Conservation (phyloP, 1,139 yeast species). For the Yamadazyma atlantica region DNA sequence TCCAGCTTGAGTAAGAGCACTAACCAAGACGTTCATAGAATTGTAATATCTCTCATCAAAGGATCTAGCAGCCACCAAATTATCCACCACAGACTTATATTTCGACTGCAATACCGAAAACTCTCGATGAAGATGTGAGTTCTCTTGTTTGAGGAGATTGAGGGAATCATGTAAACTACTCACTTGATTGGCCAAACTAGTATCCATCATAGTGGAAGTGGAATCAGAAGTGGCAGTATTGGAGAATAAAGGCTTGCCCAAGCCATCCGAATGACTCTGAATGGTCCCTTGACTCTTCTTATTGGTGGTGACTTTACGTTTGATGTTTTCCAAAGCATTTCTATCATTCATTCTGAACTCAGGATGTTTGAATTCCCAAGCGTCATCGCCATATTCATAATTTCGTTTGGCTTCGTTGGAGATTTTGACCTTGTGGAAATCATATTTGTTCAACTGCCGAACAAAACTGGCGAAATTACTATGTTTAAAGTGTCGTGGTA, state of each 20-base stretch:
- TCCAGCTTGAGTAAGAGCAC: conserved; percentile 55
- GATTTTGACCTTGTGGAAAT: conserved; percentile 87
- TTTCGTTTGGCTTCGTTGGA: conserved; percentile 52
- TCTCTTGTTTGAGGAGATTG: conserved; percentile 41
- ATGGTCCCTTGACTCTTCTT: conserved; percentile 27
- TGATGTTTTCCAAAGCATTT: conserved; percentile 73
- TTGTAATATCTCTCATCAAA: conserved; percentile 56
- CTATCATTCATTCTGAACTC: conserved; percentile 73
- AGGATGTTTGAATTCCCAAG: conserved; percentile 96
- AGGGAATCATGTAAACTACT: conserved; percentile 43
- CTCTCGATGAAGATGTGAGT: conserved; percentile 41
- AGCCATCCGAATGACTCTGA: conserved; percentile 4
- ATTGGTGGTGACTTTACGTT: conserved; percentile 71
- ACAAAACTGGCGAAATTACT: conserved; percentile 93
- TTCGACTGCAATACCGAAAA: conserved; percentile 49
- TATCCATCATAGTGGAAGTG: neutral
- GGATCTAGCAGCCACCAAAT: conserved; percentile 54
- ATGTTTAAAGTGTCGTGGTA: conserved; percentile 92
- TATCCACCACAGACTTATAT: conserved; percentile 64
- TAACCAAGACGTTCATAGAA: conserved; percentile 50
- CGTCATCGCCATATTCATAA: conserved; percentile 69
- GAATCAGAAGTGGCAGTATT: conserved; percentile 2
- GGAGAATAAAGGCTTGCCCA: conserved; percentile 4
- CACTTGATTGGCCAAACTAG: conserved; percentile 8
- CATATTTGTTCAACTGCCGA: conserved; percentile 92